Evolutionary conservation across 371 early-diverging fungal species (phyloP).

Genomic region (Blastocladiella emersonii): DNA sequence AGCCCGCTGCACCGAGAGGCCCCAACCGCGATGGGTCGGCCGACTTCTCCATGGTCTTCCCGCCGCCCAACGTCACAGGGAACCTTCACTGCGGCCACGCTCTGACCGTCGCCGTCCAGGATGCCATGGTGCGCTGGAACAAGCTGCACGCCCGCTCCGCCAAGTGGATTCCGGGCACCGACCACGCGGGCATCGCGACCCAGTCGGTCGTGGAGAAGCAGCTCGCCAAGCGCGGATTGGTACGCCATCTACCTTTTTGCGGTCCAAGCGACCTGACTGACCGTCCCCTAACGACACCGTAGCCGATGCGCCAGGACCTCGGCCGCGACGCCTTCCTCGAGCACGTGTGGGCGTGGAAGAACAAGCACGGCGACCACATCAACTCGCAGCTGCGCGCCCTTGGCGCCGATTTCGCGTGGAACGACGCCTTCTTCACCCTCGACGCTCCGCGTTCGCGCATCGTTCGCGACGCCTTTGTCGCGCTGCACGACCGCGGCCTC

Average conservation of each 20-base stretch:
- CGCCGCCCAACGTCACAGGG: constrained; percentile 98
- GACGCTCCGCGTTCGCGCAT: constrained; percentile 58
- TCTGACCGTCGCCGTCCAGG: constrained; percentile 78
- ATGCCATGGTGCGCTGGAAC: constrained; percentile 73
- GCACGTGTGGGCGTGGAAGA: constrained; percentile 50
- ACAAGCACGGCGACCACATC: constrained; percentile 32
- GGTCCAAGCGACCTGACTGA: no score
- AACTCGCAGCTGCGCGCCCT: constrained; percentile 48
- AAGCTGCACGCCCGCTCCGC: constrained; percentile 74
- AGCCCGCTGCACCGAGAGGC: no score
- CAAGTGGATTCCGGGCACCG: constrained; percentile 87
- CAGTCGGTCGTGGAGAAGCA: constrained; percentile 91
- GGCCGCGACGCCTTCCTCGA: constrained; percentile 42
- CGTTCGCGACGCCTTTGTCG: constrained; percentile 80
- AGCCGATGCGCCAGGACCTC: constrained; percentile 28
- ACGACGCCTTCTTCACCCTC: constrained; percentile 78
- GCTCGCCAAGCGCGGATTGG: constrained; percentile 45
- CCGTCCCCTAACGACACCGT: background rate
- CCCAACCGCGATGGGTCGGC: no score
- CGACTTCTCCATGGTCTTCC: constrained; percentile 62
- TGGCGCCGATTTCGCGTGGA: constrained; percentile 79
- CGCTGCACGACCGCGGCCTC: constrained; percentile 67
- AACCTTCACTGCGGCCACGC: constrained; percentile 92
- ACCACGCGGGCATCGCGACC: constrained; percentile 97
- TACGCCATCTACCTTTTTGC: constrained; percentile 1